Base-by-base conservation (phyloP, 768 basidiomycete genomes). In the Aureoboletus auriporus region DNA sequence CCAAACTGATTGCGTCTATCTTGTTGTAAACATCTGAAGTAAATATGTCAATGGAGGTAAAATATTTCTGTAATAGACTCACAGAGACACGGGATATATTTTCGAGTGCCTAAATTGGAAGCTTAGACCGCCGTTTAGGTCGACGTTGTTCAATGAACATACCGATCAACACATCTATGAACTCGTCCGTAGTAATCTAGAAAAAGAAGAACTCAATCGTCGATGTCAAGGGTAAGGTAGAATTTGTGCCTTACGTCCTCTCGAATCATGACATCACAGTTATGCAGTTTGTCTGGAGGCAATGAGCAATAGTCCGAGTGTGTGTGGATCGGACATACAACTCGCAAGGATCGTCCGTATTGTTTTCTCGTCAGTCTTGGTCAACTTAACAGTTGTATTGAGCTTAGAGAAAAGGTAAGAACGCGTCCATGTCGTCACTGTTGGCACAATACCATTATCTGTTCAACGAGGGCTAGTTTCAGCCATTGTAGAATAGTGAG, bases 131-230 rank as follows among this genome's bases (percentile, higher is more conserved):
- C 27, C 27, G 31, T 31, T 9, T 10, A 31, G 30, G 27, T 50
- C 10, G 20, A 26, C 14, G 20, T 23, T 16, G 43, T 30, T 23
- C 59, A 26, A 36, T 26, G 16, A 11, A 47, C 62, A 31, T 59
- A 83, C 93, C 96, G 44, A 99, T 89, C 20, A 99, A 76, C n/a
- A 97, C 91, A 63, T 99, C 96, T 54, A 99, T 95, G 61, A 99
- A 96, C 64, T 98, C 92, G 64, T 97, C 95, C 5, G 86, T 88
- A 8, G 90, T 89, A 49, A 96, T 93, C 93, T 95, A 54, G 16
- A 42, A 50, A 29, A 31, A 29, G 13, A 2, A n/a, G 1, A 41
- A 49, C 28, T 42, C 44, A 35, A 42, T 28, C 2, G 45, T 51
- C 1, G 49, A 39, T 34, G 33, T 51, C 16, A 49, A 36, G 42